Base-by-base conservation (phyloP, 2,329 filamentous ascomycete genomes). In the Phoma sp. region DNA sequence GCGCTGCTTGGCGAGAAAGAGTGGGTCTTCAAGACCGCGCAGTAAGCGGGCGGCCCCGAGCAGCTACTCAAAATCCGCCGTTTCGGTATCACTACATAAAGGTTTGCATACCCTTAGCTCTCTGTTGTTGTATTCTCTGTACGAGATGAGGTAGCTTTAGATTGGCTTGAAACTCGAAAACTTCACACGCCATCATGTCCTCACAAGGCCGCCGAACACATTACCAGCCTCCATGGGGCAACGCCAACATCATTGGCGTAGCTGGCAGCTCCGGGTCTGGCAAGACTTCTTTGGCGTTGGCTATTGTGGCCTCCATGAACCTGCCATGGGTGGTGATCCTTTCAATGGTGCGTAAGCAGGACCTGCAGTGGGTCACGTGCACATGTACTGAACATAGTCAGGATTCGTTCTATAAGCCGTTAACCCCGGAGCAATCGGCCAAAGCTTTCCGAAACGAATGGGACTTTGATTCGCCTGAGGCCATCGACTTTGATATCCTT, bases 281-380 rank as follows among this genome's bases (percentile, higher is more conserved):
- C 54, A 99, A 99, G 81, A 97, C 94, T 6, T 97, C 93, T 6
- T 80, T 99, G 49, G 93, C 95, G 29, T 85, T 96, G 73, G 92
- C 94, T 61, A 96, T 99, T 66, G 91, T 98, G 62, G 88, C 85
- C 68, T 88, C 90, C 69, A 80, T 99, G 67, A 96, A 95, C 77
- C 80, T 99, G 61, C 95, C 95, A 52, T 99, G 95, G 94, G 95
- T 99, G 58, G 93, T 97, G 44, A 97, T 99, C 76, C 78, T 99
- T 67, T 96, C 93, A 37, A 98, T 99, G 89, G 92, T 94, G 83
- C 71, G 69, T 62, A 51, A 43, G 7, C 54, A 27, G 32, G 31
- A 29, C 29, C 38, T 35, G 33, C 10, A 55, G 2, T 36, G 33
- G 48, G 57, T 67, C 72, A 72, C 66, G 65, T 72, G 69, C 56